phyloP scores from a whole-genome alignment of 1,284 basidiomycete genomes.

The Mycena sp. region DNA sequence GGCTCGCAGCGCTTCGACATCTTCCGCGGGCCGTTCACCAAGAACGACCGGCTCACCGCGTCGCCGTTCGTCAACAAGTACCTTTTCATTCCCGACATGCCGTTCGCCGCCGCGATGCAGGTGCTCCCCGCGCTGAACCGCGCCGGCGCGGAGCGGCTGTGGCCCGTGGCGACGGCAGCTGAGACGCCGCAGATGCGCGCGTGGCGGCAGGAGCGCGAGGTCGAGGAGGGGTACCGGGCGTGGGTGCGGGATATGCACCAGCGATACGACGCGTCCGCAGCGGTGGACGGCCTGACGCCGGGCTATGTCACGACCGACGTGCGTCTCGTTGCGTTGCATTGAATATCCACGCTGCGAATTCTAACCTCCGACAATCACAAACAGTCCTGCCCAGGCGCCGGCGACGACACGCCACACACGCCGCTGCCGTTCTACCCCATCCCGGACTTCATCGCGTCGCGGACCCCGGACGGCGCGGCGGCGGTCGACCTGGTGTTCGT shows the following conservation, averaged over 20 bases:
- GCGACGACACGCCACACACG: slow-evolving; percentile 71
- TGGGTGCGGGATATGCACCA: slow-evolving; percentile 25
- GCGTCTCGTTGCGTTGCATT: slow-evolving; percentile 38
- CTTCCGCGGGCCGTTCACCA: slow-evolving; percentile 56
- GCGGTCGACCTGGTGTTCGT: slow-evolving; percentile 76
- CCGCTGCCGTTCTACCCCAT: slow-evolving; percentile 63
- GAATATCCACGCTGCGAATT: background rate
- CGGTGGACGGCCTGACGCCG: slow-evolving; percentile 57
- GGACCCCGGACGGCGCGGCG: slow-evolving; percentile 60
- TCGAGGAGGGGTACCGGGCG: slow-evolving; percentile 14
- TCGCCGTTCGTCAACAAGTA: slow-evolving; percentile 28
- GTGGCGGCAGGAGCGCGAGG: slow-evolving; percentile 15
- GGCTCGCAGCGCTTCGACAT: slow-evolving; percentile 82
- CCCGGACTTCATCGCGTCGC: slow-evolving; percentile 62
- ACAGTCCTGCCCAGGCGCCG: slow-evolving; percentile 68
- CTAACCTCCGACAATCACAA: background rate
- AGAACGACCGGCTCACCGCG: slow-evolving; percentile 28
- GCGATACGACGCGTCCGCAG: background rate
- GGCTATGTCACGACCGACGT: slow-evolving; percentile 81
- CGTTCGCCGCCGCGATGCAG: slow-evolving; percentile 19
- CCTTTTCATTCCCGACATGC: slow-evolving; percentile 28
- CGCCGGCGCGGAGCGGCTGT: slow-evolving; percentile 48
- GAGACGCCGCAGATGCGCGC: slow-evolving; percentile 30
- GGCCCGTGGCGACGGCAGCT: slow-evolving; percentile 52
- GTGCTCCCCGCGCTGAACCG: slow-evolving; percentile 60